These are phyloP conservation scores for Asterochloris sp. DNA, from an alignment of 139 green algal species.

Conservation along the genomic window DNA sequence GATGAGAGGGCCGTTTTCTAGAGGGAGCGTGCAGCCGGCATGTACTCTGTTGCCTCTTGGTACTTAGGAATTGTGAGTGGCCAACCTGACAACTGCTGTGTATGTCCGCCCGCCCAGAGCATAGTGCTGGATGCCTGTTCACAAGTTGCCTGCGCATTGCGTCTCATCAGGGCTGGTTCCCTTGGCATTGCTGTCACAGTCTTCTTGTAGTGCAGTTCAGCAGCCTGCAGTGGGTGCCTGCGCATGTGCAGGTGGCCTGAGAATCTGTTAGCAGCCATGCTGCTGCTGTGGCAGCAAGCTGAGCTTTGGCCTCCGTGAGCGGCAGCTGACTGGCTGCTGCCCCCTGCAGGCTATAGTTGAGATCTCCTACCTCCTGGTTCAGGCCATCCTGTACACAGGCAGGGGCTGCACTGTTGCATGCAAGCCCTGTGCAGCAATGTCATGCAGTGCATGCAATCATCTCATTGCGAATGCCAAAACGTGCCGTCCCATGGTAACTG, in stretches of 20 bases:
- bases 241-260: background rate
- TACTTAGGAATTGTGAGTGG: conserved; percentile 4
- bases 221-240: background rate
- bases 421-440: too few relatives aligned
- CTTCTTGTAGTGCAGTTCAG: too few relatives aligned
- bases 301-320: background rate
- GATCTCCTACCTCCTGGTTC: conserved; percentile 36
- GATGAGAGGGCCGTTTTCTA: conserved; percentile 59
- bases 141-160: background rate
- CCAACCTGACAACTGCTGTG: background rate
- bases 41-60: conserved; percentile 12
- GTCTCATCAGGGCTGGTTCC: background rate
- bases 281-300: background rate
- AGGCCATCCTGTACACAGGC: conserved; percentile 40
- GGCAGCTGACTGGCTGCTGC: background rate
- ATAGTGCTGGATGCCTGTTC: too few relatives aligned
- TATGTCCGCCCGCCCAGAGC: background rate
- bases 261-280: background rate
- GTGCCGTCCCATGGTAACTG: too few relatives aligned
- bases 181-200: too few relatives aligned
- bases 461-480: too few relatives aligned
- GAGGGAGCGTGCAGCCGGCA: conserved; percentile 16
- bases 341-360: conserved; percentile 36
- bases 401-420: conserved; percentile 39
- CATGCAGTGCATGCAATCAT: too few relatives aligned